phyloP scores from a whole-genome alignment of 768 basidiomycete species.

The Epithele typhae region DNA sequence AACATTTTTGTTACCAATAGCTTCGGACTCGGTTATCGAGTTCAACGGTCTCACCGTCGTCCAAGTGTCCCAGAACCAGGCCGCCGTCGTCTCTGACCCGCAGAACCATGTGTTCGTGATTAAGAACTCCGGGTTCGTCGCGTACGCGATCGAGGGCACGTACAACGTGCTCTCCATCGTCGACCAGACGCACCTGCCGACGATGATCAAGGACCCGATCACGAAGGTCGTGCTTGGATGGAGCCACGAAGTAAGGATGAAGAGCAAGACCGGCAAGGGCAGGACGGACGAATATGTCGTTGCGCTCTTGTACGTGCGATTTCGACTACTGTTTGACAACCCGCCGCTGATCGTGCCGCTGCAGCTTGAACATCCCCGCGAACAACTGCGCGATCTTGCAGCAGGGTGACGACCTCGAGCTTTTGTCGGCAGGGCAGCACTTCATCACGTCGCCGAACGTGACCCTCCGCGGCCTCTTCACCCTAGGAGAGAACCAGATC shows the following conservation, averaged over 20 bases:
- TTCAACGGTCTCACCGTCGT: slow-evolving; percentile 81
- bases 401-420: slow-evolving; percentile 72
- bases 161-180: slow-evolving; percentile 73
- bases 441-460: slow-evolving; percentile 83
- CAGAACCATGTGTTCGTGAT: slow-evolving; percentile 75
- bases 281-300: slow-evolving; percentile 65
- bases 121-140: slow-evolving; percentile 75
- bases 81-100: slow-evolving; percentile 75
- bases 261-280: slow-evolving; percentile 42
- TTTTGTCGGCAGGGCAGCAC: slow-evolving; percentile 78
- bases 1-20: slow-evolving; percentile 28
- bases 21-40: slow-evolving; percentile 78
- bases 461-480: slow-evolving; percentile 74
- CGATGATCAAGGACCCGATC: slow-evolving; percentile 52
- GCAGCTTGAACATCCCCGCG: slow-evolving; percentile 76
- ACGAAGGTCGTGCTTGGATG: slow-evolving; percentile 63
- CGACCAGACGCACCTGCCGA: slow-evolving; percentile 76
- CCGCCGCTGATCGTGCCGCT: too few species aligned
- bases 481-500: slow-evolving; percentile 78
- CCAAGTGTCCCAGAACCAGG: slow-evolving; percentile 82
- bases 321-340: background rate
- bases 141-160: slow-evolving; percentile 74
- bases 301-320: slow-evolving; percentile 61
- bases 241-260: slow-evolving; percentile 79
- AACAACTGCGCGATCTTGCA: slow-evolving; percentile 86